These are phyloP conservation scores for Saccharomycopsis javanensis DNA, from an alignment of 805 yeast genomes.

Conservation along the genomic window DNA sequence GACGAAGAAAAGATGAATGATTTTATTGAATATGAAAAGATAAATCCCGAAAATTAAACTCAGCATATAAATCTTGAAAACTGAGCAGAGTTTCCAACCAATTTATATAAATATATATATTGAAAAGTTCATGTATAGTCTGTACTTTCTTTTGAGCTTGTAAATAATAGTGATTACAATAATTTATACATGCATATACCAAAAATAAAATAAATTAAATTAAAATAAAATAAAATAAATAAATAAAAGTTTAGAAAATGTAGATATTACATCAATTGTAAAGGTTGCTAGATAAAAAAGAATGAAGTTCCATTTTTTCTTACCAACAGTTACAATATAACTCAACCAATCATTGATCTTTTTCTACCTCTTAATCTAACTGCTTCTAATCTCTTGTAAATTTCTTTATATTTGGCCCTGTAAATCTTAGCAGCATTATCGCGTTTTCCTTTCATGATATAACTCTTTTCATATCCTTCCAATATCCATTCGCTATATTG, in stretches of 20 bases:
- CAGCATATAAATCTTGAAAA: too few species aligned
- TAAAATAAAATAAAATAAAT: background rate
- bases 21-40: constrained; percentile 5
- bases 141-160: background rate
- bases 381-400: constrained; percentile 58
- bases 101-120: too few species aligned
- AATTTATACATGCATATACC: background rate
- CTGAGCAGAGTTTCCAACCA: too few species aligned
- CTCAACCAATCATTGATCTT: constrained; percentile 82
- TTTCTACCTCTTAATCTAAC: constrained; percentile 90
- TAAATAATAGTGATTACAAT: background rate
- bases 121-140: too few species aligned
- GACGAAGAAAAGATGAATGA: constrained; percentile 18
- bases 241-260: too few species aligned
- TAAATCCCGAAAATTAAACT: constrained; percentile 14
- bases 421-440: constrained; percentile 32
- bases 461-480: constrained; percentile 44
- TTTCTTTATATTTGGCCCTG: constrained; percentile 34
- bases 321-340: too few species aligned
- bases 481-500: constrained; percentile 61
- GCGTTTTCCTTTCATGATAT: constrained; percentile 24
- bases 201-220: too few species aligned
- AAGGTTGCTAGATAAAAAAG: too few species aligned
- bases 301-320: too few species aligned
- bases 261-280: too few species aligned